Evolutionary conservation across 2,329 filamentous ascomycete species (phyloP), one percentile per base, ranked within the genome.

Genomic region (Fusarium gaditjirri): DNA sequence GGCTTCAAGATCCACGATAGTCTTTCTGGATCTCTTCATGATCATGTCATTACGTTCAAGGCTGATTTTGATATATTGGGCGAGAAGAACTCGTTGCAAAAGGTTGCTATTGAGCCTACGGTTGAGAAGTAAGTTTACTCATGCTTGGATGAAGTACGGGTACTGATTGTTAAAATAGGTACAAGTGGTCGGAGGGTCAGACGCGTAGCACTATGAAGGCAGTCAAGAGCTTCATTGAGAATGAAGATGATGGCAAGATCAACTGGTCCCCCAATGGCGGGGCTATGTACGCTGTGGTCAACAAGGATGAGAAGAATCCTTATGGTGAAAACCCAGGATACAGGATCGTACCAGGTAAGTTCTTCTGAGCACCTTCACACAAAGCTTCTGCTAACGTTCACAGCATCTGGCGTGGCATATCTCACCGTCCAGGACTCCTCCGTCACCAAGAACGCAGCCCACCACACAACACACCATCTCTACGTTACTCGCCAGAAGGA

Each of bases 331-430:
- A n/a, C 6, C 59, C 59, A 4, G 59, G 59, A 6, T 61, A 39
- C n/a, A 61, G 59, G 2, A 60, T 61, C 6, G 59, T 36, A 23
- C 59, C 59, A 21, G 54, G 59, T 39, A 9, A 47, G 41, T 23
- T 1, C 0, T 5, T 12, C 8, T 19, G 0, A 10, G 3, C 0
- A 8, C 4, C 3, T 1, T 2, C 6, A 4, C 0, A 12, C 5
- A 5, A 3, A 1, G 4, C 3, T 13, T 0, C 5, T 1, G 23
- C 5, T 57, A 1, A 61, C n/a, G 16, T 46, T 2, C 2, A 27
- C 8, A 61, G 54, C 59, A 5, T 46, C 59, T 39, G 59, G 59
- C 11, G 59, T 61, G 14, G 59, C 54, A 3, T 60, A 46, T 3
- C 59, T 61, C 12, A 61, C 54, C 3, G 59, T 60, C 3, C 21